Evolutionary conservation across 805 yeast species (phyloP), one percentile per base, ranked within the genome.

Genomic region (Barnettozyma pratensis): DNA sequence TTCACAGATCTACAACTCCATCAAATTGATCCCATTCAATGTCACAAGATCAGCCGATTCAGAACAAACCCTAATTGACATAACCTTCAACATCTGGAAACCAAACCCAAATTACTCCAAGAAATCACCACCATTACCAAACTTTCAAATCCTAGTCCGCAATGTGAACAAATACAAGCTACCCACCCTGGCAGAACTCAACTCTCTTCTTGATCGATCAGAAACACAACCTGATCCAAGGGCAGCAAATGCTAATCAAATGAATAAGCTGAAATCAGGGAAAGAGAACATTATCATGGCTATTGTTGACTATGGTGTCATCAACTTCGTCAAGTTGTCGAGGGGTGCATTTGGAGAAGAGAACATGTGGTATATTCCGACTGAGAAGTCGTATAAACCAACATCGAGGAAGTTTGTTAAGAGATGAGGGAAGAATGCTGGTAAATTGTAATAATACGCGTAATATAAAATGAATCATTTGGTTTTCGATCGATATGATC

Each of bases 31-130:
- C 14, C 63, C 68, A 5, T 58, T 42, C 45, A 37, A 19, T 2
- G 30, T n/a, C 6, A 28, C 38, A 12, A 37, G 43, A n/a, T n/a
- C 29, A 19, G 19, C 39, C 25, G 6, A 37, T 25, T 32, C n/a
- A 10, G 54, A 50, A n/a, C 58, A 59, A 6, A 52, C 58, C 43
- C 48, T 54, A 9, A 39, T 47, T 2, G 29, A 44, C 7, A 50
- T 53, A 11, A 69, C 77, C 0, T 90, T 72, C 57, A 74, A 85
- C 57, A 86, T 87, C 3, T 91, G 97, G 96, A 89, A 87, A 62
- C 97, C 98, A 2, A 70, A 74, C 2, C 74, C 86, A 0, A 66
- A 70, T 3, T 91, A 86, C 69, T 82, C 81, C 50, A 89, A 89
- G 56, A 81, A 79, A 34, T 57, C 61, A 26, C 95, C 96, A 1